These are phyloP conservation scores for Melampsora larici-populina DNA, from an alignment of 1,284 basidiomycete species.

Conservation along the genomic window DNA sequence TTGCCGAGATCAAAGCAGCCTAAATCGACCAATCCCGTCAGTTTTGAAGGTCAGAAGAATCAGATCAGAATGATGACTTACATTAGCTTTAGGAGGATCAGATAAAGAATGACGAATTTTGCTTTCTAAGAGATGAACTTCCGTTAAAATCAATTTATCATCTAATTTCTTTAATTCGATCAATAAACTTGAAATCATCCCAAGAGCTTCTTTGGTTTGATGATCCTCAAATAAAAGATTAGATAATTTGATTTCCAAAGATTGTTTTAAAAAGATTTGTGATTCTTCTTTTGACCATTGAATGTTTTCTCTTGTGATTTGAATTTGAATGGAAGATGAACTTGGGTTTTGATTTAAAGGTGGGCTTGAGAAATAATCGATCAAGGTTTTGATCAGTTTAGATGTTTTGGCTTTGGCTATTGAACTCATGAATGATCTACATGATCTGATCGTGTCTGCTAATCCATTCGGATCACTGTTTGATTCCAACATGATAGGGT, in stretches of 20 bases:
- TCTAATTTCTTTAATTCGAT: constrained; percentile 88
- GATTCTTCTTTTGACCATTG: constrained; percentile 89
- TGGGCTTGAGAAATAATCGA: constrained; percentile 16
- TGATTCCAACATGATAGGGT: not conserved
- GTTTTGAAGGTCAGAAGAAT: not conserved
- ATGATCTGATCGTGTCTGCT: constrained; percentile 79
- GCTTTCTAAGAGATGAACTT: constrained; percentile 90
- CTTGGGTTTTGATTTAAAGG: constrained; percentile 20
- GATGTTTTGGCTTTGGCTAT: constrained; percentile 98
- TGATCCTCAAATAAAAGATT: constrained; percentile 63
- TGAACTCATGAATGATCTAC: constrained; percentile 83
- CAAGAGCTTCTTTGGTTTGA: constrained; percentile 62
- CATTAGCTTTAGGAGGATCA: constrained; percentile 93
- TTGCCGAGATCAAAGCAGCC: constrained; percentile 84
- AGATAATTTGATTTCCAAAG: constrained; percentile 83
- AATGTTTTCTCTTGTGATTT: constrained; percentile 82
- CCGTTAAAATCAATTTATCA: constrained; percentile 96
- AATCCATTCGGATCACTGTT: constrained; percentile 63
- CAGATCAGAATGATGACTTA: constrained; percentile 50
- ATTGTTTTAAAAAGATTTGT: constrained; percentile 92
- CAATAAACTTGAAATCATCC: constrained; percentile 77
- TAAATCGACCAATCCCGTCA: constrained; percentile 52
- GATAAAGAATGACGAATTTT: constrained; percentile 83
- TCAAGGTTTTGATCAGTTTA: constrained; percentile 65
- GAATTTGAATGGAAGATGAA: constrained; percentile 66